Percentiles rank a stretch among this genome's conserved stretches.
Conservation (phyloP, 2,329 filamentous ascomycete genomes). For the Hypomyces perniciosus region DNA sequence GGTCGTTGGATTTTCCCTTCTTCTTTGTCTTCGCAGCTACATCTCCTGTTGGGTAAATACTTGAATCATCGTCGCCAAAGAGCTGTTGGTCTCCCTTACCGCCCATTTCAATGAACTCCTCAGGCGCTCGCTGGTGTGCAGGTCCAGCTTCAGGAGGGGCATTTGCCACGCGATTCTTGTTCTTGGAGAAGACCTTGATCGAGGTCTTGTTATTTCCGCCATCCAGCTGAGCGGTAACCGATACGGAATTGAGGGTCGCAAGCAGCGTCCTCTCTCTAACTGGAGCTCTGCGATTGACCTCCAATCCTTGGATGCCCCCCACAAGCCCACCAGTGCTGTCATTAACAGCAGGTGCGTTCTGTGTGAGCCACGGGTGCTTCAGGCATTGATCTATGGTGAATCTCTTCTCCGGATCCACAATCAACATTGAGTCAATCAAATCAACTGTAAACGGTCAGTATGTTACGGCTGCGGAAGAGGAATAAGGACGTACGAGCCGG, state of each 20-base stretch:
- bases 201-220: conserved; percentile 50
- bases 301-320: conserved; percentile 73
- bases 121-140: conserved; percentile 57
- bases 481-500: conserved; percentile 54
- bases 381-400: conserved; percentile 89
- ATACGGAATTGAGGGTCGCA: conserved; percentile 71
- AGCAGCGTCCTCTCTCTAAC: conserved; percentile 80
- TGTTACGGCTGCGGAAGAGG: not conserved
- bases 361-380: conserved; percentile 81
- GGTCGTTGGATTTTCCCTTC: conserved; percentile 22
- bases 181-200: conserved; percentile 72
- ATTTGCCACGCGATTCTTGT: conserved; percentile 39
- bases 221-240: conserved; percentile 47
- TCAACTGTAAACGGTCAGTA: conserved; percentile 46
- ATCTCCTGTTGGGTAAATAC: conserved; percentile 40
- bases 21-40: conserved; percentile 24
- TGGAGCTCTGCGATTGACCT: conserved; percentile 76
- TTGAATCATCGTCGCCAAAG: conserved; percentile 57
- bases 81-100: conserved; percentile 78
- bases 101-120: conserved; percentile 79
- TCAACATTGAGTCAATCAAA: conserved; percentile 90
- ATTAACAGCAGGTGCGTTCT: conserved; percentile 52
- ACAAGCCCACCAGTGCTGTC: conserved; percentile 93
- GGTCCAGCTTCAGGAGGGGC: conserved; percentile 57
- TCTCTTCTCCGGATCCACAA: conserved; percentile 75